Percentiles rank a stretch among this genome's conserved stretches.
Evolutionary conservation across 805 yeast genomes (phyloP).

Genomic region (Candida chauliodis): DNA sequence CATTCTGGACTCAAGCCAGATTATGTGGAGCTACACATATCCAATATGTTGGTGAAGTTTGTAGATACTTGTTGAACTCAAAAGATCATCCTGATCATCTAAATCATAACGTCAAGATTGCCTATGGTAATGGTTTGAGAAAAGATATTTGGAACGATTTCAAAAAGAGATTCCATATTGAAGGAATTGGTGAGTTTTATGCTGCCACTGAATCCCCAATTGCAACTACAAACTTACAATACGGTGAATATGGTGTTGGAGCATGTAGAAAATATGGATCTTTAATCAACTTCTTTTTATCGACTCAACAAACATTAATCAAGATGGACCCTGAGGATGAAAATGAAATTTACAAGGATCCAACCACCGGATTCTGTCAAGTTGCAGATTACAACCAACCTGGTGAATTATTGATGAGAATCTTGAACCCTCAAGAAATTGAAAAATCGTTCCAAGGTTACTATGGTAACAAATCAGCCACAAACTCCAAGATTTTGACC

Average conservation of each 20-base stretch:
- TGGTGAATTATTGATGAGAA: constrained; percentile 83
- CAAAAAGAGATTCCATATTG: constrained; percentile 70
- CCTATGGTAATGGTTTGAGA: constrained; percentile 89
- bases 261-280: constrained; percentile 82
- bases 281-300: constrained; percentile 48
- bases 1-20: constrained; percentile 87
- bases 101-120: constrained; percentile 58
- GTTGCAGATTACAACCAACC: constrained; percentile 59
- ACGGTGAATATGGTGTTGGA: constrained; percentile 78
- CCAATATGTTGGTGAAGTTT: constrained; percentile 94
- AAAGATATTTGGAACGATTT: constrained; percentile 84
- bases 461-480: constrained; percentile 73
- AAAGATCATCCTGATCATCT: constrained; percentile 64
- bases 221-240: constrained; percentile 78
- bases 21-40: constrained; percentile 70
- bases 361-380: constrained; percentile 57
- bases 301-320: constrained; percentile 56
- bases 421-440: constrained; percentile 60
- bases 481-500: constrained; percentile 67
- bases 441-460: constrained; percentile 86
- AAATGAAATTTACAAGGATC: constrained; percentile 64
- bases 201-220: constrained; percentile 93
- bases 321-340: constrained; percentile 81
- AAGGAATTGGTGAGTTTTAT: constrained; percentile 83
- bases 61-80: constrained; percentile 75